Conservation (phyloP, 768 basidiomycete species). For the Amanita phalloides region DNA sequence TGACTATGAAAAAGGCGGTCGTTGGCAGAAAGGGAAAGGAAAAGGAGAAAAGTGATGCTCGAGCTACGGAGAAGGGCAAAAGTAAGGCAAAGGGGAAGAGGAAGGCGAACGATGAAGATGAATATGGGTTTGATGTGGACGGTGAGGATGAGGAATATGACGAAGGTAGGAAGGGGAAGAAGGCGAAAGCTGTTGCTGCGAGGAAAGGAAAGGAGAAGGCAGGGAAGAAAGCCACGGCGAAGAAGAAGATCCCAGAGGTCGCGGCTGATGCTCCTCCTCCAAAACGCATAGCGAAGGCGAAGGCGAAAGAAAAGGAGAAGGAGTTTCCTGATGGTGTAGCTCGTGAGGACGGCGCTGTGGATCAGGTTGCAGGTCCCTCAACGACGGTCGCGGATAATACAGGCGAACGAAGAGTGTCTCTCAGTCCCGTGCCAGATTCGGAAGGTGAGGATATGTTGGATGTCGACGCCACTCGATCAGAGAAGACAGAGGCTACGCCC, state of each 20-base stretch:
- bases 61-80: constrained; percentile 15
- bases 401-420: constrained; percentile 12
- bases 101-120: constrained; percentile 10
- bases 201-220: constrained; percentile 19
- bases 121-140: neutral
- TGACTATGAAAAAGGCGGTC: constrained; percentile 2
- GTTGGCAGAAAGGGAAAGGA: constrained; percentile 7
- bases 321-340: constrained; percentile 24
- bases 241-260: constrained; percentile 15
- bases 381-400: neutral
- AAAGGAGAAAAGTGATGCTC: constrained; percentile 13
- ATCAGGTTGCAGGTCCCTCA: constrained; percentile 3
- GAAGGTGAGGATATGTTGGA: constrained; percentile 12
- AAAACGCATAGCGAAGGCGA: constrained; percentile 18
- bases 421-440: constrained; percentile 16
- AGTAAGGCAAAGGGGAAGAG: constrained; percentile 9
- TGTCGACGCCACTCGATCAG: neutral
- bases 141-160: constrained; percentile 1
- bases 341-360: constrained; percentile 23
- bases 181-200: constrained; percentile 10
- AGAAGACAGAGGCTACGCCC: neutral
- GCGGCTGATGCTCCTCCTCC: constrained; percentile 8
- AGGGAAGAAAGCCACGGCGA: constrained; percentile 11
- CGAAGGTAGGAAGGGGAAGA: constrained; percentile 7
- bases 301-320: constrained; percentile 22